Conservation (phyloP, 202 grass and related monocot genomes). For the Cymbopogon flexuosus region DNA sequence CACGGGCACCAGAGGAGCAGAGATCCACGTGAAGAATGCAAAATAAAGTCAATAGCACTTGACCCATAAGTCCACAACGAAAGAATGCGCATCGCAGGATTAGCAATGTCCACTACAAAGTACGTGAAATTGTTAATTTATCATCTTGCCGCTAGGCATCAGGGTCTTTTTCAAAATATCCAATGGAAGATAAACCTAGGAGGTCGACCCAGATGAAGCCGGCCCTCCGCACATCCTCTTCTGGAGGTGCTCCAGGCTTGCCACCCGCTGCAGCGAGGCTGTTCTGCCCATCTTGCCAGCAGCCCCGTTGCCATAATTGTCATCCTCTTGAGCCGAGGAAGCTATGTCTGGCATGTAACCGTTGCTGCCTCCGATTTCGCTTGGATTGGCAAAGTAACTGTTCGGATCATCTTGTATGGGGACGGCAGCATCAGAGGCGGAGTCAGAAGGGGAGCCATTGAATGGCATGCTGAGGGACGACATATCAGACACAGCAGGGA, state of each 20-base stretch:
- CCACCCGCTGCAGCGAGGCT: conserved; percentile 48
- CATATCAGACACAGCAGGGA: conserved; percentile 51
- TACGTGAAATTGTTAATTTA: conserved; percentile 14
- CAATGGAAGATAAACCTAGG: conserved; percentile 5
- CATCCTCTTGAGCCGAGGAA: conserved; percentile 5
- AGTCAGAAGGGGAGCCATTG: conserved; percentile 57
- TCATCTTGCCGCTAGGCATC: conserved; percentile 8
- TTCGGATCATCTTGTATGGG: conserved; percentile 56
- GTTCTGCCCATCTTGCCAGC: conserved; percentile 39
- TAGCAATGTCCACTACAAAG: conserved; percentile 12
- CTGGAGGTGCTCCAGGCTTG: conserved; percentile 74
- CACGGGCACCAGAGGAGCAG: neutral
- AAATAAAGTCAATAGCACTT: conserved; percentile 13
- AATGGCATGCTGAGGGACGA: conserved; percentile 65
- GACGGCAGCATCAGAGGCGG: conserved; percentile 41
- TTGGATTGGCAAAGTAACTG: conserved; percentile 45
- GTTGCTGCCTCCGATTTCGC: conserved; percentile 28
- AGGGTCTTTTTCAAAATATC: neutral
- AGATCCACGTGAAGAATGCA: conserved; percentile 5
- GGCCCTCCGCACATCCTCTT: conserved; percentile 56
- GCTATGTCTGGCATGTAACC: conserved; percentile 34
- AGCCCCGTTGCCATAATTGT: conserved; percentile 32
- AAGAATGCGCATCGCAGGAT: conserved; percentile 21
- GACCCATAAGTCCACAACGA: conserved; percentile 17
- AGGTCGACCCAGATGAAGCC: conserved; percentile 40